phyloP scores from a whole-genome alignment of 352 stramenopile species.

The Saprolegnia parasitica region DNA sequence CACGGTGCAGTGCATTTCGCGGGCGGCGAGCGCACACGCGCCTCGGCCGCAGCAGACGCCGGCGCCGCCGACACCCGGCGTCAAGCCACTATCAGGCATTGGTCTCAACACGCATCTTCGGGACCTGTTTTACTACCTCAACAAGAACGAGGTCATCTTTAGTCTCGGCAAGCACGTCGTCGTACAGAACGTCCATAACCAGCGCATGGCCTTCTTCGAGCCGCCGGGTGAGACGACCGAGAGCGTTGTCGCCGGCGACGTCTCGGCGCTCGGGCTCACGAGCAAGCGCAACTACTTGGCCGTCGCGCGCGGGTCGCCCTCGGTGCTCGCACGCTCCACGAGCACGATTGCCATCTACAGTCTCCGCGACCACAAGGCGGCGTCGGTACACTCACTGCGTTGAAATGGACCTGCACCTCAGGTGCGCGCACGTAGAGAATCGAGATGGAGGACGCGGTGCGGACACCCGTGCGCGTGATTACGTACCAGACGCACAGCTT shows the following conservation, averaged over 20 bases:
- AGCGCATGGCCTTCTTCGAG: conserved; percentile 53
- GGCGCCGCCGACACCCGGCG: background rate
- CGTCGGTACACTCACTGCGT: too few species aligned
- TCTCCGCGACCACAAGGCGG: background rate
- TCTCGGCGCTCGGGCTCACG: conserved; percentile 66
- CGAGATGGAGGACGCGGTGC: background rate
- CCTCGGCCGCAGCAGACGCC: background rate
- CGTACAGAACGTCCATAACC: conserved; percentile 57
- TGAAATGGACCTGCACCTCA: background rate
- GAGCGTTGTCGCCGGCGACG: conserved; percentile 40
- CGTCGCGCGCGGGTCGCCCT: conserved; percentile 43
- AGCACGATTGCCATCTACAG: conserved; percentile 18
- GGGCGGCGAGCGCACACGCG: background rate
- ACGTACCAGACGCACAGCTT: conserved; percentile 52
- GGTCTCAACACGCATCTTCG: conserved; percentile 48
- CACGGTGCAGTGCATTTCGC: conserved; percentile 11
- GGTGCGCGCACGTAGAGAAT: background rate
- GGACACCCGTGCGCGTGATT: conserved; percentile 40
- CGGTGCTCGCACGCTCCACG: background rate
- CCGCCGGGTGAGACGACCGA: conserved; percentile 27
- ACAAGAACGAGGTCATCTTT: conserved; percentile 57
- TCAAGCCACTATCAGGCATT: conserved; percentile 47
- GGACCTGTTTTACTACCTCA: conserved; percentile 50
- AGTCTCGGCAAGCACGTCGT: conserved; percentile 59
- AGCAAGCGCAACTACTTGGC: conserved; percentile 48